Percentiles rank a stretch among this genome's conserved stretches.
These are phyloP conservation scores for Fusarium udum DNA, from an alignment of 2,329 filamentous ascomycete species.

Conservation along the genomic window DNA sequence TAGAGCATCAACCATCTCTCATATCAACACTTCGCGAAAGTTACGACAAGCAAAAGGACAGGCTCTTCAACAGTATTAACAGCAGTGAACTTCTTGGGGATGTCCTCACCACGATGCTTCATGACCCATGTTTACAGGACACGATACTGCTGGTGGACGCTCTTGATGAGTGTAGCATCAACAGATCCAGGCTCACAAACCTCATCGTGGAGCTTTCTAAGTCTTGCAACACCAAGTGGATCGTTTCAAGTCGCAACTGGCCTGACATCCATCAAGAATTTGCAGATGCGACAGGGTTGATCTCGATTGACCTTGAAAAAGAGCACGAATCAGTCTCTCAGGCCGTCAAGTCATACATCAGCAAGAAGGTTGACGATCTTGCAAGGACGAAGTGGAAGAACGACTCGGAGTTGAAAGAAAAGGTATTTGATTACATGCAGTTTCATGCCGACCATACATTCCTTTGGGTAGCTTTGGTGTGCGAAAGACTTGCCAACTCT, in stretches of 20 bases:
- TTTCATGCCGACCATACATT: not conserved
- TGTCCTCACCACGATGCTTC: accelerated
- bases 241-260: accelerated
- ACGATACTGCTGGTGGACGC: accelerated
- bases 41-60: not conserved
- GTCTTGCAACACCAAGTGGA: not conserved
- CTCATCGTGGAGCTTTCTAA: accelerated
- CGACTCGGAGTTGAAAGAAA: accelerated
- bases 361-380: not conserved
- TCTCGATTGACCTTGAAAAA: accelerated
- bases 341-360: not conserved
- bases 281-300: accelerated
- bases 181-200: accelerated
- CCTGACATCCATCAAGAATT: accelerated
- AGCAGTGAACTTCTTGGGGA: accelerated
- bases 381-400: not conserved
- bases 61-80: accelerated
- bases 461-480: not conserved
- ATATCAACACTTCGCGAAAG: accelerated
- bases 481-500: accelerated
- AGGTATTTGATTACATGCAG: accelerated
- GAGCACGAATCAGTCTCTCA: accelerated
- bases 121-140: accelerated
- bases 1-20: accelerated
- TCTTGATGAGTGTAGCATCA: accelerated